Base-by-base conservation (phyloP, 2,329 filamentous ascomycete species). In the Pseudogymnoascus verrucosus region DNA sequence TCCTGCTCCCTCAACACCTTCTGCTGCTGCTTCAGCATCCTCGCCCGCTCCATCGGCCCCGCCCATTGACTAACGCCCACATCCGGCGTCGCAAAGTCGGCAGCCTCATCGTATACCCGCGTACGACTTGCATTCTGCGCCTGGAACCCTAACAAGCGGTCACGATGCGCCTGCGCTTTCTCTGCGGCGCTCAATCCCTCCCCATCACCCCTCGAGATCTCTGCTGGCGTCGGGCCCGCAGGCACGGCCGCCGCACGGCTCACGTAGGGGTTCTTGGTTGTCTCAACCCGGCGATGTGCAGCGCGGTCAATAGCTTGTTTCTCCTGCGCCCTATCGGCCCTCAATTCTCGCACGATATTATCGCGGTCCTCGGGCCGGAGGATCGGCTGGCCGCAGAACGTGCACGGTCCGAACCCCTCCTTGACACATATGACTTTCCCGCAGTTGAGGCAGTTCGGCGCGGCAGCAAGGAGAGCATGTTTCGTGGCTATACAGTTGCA, bases 371-470 rank as follows among this genome's bases (percentile, higher is more conserved):
- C 78, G 0, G 84, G 74, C 31, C 82, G 87, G 6, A 99, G 78
- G 0, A 99, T 79, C 0, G 91, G 85, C 0, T 83, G 81, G 0
- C 87, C 86, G 77, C 95, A 99, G 72, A 90, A 97, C 0, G 93
- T 97, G 75, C 95, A 99, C 0, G 93, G 93, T 0, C 93, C 93
- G 0, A 98, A 81, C 0, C 95, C 95, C 76, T 99, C 93, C 71
- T 95, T 93, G 23, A 96, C 86, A 74, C 95, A 99, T 63, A 98
- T 88, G 11, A 99, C 91, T 74, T 98, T 98, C 65, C 95, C 95
- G 71, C 95, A 99, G 51, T 84, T 88, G 14, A 96, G 78, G 73
- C 95, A 99, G 74, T 98, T 99, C 0, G 95, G 95, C 0, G 93
- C 92, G 0, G 93, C 92, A n/a, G 85, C 85, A 51, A 97, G 88